Evolutionary conservation across 2,329 filamentous ascomycete genomes (phyloP).

Genomic region (Colletotrichum siamense): DNA sequence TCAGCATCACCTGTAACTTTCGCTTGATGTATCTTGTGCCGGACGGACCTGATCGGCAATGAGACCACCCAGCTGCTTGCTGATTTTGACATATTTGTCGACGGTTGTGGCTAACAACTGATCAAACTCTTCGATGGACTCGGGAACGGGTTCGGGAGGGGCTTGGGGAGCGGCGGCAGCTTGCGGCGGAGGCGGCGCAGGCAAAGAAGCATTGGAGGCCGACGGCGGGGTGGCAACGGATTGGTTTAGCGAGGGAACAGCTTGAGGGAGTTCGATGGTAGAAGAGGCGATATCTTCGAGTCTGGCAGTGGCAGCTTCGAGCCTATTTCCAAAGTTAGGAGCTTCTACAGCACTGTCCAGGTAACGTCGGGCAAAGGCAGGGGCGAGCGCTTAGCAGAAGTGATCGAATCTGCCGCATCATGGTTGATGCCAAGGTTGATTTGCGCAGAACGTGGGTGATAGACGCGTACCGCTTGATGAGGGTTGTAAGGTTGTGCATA

Average conservation of each 20-base stretch:
- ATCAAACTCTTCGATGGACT: constrained; percentile 89
- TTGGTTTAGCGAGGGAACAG: constrained; percentile 50
- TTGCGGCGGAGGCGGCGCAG: constrained; percentile 37
- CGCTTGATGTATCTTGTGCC: background rate
- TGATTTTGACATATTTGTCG: constrained; percentile 78
- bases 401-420: background rate
- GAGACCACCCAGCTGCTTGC: constrained; percentile 77
- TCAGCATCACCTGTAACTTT: background rate
- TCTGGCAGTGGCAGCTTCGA: constrained; percentile 95
- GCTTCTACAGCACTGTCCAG: background rate
- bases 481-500: constrained; percentile 95
- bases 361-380: background rate
- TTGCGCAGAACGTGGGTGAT: background rate
- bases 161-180: constrained; percentile 45
- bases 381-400: background rate
- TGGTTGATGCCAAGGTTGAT: background rate
- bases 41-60: constrained; percentile 77
- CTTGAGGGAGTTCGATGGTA: constrained; percentile 63
- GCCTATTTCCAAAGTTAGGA: constrained; percentile 67
- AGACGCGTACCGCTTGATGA: constrained; percentile 89
- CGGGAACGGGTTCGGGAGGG: constrained; percentile 67
- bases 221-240: constrained; percentile 37
- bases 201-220: constrained; percentile 34
- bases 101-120: constrained; percentile 76
- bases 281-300: constrained; percentile 95